Evolutionary conservation across 208 protist species (phyloP), one percentile per base, ranked within the genome.

Genomic region (Naegleria lovaniensis): DNA sequence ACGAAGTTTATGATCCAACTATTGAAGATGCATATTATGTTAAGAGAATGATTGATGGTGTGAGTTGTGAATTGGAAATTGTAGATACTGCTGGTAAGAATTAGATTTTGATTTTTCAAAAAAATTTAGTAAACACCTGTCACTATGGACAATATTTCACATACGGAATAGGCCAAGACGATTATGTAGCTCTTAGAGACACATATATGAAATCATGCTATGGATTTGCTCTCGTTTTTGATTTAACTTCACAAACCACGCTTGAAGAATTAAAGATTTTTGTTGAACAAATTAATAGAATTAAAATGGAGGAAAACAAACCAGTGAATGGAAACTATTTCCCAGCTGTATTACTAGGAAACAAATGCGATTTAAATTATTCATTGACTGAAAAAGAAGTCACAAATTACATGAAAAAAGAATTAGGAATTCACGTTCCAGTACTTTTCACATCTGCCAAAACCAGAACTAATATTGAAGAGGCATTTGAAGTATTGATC

Each of bases 61-160:
- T 94, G 19, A 67, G 51, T 15, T 91, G 86, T n/a, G 85, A 94
- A 25, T 90, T 98, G 16, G 94, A 97, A 76, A 96, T 97, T 88
- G 29, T 97, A 16, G 96, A 97, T 93, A 97, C 96, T 38, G 96
- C 96, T 1, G 96, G 96, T 39, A 67, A 29, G 55, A 29, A 15
- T 29, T 67, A 4, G 22, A 67, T 67, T 67, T 29, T 15, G 13
- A 67, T 29, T 67, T 67, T 29, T 29, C 43, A 1, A 48, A 48
- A 48, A 48, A 48, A 48, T 48, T n/a, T n/a, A n/a, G n/a, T n/a
- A n/a, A n/a, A n/a, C n/a, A n/a, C n/a, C n/a, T n/a, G n/a, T n/a
- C n/a, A n/a, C n/a, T n/a, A n/a, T n/a, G n/a, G n/a, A n/a, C n/a
- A n/a, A n/a, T n/a, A n/a, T n/a, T n/a, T n/a, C n/a, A n/a, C n/a